Evolutionary conservation across 306 rosid genomes (phyloP), one percentile per base, ranked within the genome.

Genomic region (Canavalia gladiata): DNA sequence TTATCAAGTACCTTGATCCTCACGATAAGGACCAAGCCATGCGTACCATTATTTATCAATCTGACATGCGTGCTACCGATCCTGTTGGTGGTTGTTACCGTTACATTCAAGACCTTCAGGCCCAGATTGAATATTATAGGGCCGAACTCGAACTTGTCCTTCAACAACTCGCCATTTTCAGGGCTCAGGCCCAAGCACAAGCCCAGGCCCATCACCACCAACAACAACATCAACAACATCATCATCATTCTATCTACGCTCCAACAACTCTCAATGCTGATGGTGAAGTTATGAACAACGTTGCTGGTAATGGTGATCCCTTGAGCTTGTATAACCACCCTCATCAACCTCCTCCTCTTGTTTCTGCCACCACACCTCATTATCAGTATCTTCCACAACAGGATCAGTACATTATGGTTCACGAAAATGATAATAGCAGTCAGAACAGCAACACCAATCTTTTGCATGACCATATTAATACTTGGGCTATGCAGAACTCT

Each of bases 81-180:
- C 99, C 99, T 0, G 94, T 93, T 0, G 99, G 99, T 0, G 99
- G 99, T 0, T 95, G 97, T 5, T 90, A 76, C 18, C 67, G 91
- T 1, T 87, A 91, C 62, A 93, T 95, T 0, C 79, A 72, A 0
- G 87, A 93, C 1, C 90, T 93, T 0, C 89, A 89, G 7, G 84
- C 87, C 0, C 90, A 90, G 77, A 86, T 95, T 18, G 91, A 91
- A 7, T 86, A 56, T 29, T 41, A 54, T 34, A 43, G 77, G 2
- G 88, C 88, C 0, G 96, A 93, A 30, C 92, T 90, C 1, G 90
- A 91, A 2, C 77, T 90, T 9, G 90, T 93, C 2, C 89, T 83
- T 25, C 98, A 91, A 10, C 97, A 95, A 34, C 88, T 95, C 29
- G 91, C 91, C 3, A 39, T 95, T 6, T 84, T 84, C 13, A 67